Evolutionary conservation across 179 eudicot species (phyloP), one percentile per base, ranked within the genome.

Genomic region (Actinidia chinensis): DNA sequence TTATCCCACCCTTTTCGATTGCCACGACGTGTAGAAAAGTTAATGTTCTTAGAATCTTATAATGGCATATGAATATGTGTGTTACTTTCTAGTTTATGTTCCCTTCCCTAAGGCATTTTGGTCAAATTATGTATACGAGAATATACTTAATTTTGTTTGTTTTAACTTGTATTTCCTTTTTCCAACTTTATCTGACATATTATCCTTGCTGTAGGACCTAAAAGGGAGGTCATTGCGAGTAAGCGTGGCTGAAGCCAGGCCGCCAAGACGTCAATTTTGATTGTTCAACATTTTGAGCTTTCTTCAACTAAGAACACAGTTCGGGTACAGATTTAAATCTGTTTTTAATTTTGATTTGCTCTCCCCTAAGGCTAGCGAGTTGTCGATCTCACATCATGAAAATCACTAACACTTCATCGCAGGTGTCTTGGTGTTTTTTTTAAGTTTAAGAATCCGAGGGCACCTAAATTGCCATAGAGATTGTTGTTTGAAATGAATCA

Each of bases 141-240:
- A 28, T 28, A 28, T 28, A 28, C 33, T 0, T 28, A 28, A 28
- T 28, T 28, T 28, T 28, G 33, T 28, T 28, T 28, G 33, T 28
- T 28, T 28, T 28, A 28, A 28, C 33, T 28, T 28, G 33, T 28
- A 28, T 28, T 28, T 28, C 33, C 33, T 28, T 28, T 28, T 28
- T 28, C 69, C 46, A 25, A 48, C 40, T 79, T 70, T 7, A 36
- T 28, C 51, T 46, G 10, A 71, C 43, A 12, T 68, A 15, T 44
- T 42, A 28, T 52, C 47, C 75, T 15, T 81, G 55, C 75, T 90
- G 85, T 86, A 96, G 99, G 99, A 96, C 79, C 78, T 96, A 7
- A 78, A 84, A 36, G 99, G 99, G 28, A 87, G 99, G 84, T 28
- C 85, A 64, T 94, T 96, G 71, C 92, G 98, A 68, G 98, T 96